Evolutionary conservation across 2,329 filamentous ascomycete genomes (phyloP).

Genomic region (Sordariomycetes sp.): DNA sequence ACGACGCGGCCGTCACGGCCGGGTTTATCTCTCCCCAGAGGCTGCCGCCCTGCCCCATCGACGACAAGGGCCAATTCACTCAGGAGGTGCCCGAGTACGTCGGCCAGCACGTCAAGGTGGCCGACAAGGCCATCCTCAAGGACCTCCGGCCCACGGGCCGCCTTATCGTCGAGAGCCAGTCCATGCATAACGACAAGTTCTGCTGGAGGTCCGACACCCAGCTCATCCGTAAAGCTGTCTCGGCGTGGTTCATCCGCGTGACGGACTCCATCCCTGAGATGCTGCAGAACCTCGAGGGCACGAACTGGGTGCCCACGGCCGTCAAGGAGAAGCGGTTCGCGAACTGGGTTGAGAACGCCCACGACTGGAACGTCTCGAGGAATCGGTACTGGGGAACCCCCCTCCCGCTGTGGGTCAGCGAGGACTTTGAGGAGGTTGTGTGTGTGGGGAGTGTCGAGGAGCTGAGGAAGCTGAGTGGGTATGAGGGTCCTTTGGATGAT

Average conservation of each 20-base stretch:
- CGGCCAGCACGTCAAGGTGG: constrained; percentile 15
- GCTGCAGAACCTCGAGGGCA: constrained; percentile 13
- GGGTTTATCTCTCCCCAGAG: constrained; percentile 55
- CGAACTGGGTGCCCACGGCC: constrained; percentile 13
- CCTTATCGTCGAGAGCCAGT: constrained; percentile 12
- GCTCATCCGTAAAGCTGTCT: constrained; percentile 15
- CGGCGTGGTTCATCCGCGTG: constrained; percentile 16
- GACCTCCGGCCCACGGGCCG: constrained; percentile 12
- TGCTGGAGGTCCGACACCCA: constrained; percentile 16
- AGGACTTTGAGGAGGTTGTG: constrained; percentile 15
- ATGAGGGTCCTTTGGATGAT: constrained; percentile 11
- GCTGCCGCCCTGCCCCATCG: constrained; percentile 60
- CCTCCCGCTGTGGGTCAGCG: constrained; percentile 15
- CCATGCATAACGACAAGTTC: constrained; percentile 14
- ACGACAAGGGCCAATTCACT: constrained; percentile 31
- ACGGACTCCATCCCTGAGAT: constrained; percentile 12
- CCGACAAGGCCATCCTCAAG: constrained; percentile 15
- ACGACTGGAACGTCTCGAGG: constrained; percentile 14
- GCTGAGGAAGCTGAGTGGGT: constrained; percentile 14
- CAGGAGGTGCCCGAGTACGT: constrained; percentile 13
- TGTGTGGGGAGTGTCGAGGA: constrained; percentile 14
- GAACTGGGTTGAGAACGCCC: constrained; percentile 14
- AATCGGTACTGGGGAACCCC: constrained; percentile 16
- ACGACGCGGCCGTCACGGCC: constrained; percentile 51
- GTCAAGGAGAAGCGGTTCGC: constrained; percentile 16